A percentile compares a stretch with the other conserved stretches of the same genome.
Evolutionary conservation across 805 yeast species (phyloP).

Genomic region (Suhomyces canberraensis): DNA sequence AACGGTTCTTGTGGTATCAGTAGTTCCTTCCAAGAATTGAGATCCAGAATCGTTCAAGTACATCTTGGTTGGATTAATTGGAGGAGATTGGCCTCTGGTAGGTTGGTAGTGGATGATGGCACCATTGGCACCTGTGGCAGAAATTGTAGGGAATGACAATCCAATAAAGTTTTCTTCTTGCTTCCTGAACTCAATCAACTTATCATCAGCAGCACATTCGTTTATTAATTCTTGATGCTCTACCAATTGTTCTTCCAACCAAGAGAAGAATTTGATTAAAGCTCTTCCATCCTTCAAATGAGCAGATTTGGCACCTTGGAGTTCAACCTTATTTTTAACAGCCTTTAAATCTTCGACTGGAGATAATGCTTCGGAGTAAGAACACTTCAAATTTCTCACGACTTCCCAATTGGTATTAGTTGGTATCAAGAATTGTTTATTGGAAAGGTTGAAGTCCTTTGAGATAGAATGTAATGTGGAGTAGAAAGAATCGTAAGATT

Average conservation of each 20-base stretch:
- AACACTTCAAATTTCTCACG: constrained; percentile 30
- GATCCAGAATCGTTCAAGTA: constrained; percentile 60
- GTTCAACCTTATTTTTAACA: constrained; percentile 47
- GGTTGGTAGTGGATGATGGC: constrained; percentile 79
- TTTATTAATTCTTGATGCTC: constrained; percentile 41
- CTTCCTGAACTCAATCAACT: constrained; percentile 35
- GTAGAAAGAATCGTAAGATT: constrained; percentile 47
- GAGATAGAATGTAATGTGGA: constrained; percentile 38
- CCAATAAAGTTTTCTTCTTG: constrained; percentile 53
- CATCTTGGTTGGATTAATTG: constrained; percentile 51
- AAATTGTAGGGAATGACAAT: constrained; percentile 68
- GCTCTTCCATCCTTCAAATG: constrained; percentile 62
- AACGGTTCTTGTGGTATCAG: constrained; percentile 61
- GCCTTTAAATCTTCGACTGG: constrained; percentile 51
- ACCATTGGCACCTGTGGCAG: constrained; percentile 73
- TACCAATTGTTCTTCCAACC: constrained; percentile 55
- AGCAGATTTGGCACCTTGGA: constrained; percentile 49
- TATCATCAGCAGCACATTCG: constrained; percentile 60
- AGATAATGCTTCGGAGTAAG: constrained; percentile 28
- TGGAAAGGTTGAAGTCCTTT: constrained; percentile 27
- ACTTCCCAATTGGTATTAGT: constrained; percentile 40
- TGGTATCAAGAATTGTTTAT: constrained; percentile 31
- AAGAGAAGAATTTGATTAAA: constrained; percentile 49
- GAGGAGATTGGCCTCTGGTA: constrained; percentile 34
- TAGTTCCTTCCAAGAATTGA: constrained; percentile 61